A percentile compares a stretch with the other conserved stretches of the same genome.
phyloP scores from a whole-genome alignment of 495 filamentous ascomycete species.

The Annulohypoxylon bovei region DNA sequence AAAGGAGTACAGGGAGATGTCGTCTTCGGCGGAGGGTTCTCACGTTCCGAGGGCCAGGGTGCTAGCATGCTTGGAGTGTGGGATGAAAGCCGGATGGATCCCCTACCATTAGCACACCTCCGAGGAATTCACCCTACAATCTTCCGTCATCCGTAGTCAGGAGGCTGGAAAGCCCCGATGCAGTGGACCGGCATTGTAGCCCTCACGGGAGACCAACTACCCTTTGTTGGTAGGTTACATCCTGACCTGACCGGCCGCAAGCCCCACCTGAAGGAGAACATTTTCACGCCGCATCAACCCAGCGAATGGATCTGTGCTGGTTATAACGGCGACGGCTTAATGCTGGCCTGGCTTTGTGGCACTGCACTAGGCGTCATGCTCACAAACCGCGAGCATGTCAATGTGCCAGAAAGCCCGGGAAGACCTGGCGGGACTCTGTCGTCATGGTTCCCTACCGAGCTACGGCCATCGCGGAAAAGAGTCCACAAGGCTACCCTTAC shows the following conservation, averaged over 20 bases:
- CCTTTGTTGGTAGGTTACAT: slow-evolving; percentile 58
- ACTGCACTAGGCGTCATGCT: slow-evolving; percentile 55
- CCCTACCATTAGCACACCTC: slow-evolving; percentile 40
- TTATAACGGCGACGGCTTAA: slow-evolving; percentile 61
- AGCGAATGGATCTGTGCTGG: slow-evolving; percentile 60
- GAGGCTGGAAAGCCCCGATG: slow-evolving; percentile 11
- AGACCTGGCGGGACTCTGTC: slow-evolving; percentile 3
- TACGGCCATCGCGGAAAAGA: slow-evolving; percentile 40
- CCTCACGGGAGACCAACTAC: slow-evolving; percentile 56
- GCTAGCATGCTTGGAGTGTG: slow-evolving; percentile 47
- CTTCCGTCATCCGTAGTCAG: slow-evolving; percentile 21
- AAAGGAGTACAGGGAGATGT: slow-evolving; percentile 35
- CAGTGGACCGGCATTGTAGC: slow-evolving; percentile 60
- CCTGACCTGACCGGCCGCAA: slow-evolving; percentile 41
- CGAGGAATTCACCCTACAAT: slow-evolving; percentile 37
- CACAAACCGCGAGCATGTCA: slow-evolving; percentile 33
- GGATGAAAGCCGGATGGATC: slow-evolving; percentile 46
- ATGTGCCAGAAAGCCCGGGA: not conserved
- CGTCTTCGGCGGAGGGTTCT: slow-evolving; percentile 52
- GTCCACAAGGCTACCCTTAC: slow-evolving; percentile 33
- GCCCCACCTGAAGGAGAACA: not conserved
- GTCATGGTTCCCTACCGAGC: slow-evolving; percentile 49
- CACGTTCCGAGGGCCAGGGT: slow-evolving; percentile 42
- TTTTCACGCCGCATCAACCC: not conserved
- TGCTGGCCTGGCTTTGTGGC: slow-evolving; percentile 57